Conservation (phyloP, 23 red algal genomes). For the Cyanidioschyzon merolae region DNA sequence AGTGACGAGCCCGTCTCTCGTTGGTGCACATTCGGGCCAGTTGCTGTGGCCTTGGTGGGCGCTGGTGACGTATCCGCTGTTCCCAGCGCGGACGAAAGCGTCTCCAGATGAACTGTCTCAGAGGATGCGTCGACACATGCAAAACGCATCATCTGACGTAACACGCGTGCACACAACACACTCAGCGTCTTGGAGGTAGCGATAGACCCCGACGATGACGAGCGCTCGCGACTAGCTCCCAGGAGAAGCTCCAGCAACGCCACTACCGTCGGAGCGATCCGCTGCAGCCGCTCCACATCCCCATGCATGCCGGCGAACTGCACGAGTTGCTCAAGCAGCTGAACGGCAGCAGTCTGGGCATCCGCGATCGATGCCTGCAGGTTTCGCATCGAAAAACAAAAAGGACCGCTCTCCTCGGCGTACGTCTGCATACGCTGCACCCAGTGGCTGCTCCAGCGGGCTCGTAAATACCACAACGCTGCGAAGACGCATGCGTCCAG, state of each 20-base stretch:
- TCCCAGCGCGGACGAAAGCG: no score
- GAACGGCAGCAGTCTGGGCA: neutral
- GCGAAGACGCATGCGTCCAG: neutral
- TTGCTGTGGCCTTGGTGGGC: no score
- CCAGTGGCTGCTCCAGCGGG: neutral
- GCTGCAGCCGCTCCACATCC: neutral
- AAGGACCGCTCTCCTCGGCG: neutral
- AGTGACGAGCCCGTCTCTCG: no score
- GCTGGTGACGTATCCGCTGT: no score
- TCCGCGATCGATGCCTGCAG: neutral
- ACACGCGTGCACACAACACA: no score
- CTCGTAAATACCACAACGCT: conserved; percentile 16
- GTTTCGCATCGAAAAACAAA: neutral
- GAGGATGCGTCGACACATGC: no score
- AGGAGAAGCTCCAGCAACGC: neutral
- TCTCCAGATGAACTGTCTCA: no score
- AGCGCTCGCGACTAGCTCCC: no score
- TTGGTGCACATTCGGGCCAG: no score
- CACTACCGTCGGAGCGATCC: neutral
- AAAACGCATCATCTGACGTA: no score
- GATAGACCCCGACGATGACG: no score
- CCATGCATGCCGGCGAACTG: neutral
- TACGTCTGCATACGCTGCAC: neutral
- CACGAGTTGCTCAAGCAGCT: neutral
- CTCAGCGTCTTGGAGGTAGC: no score